These are phyloP conservation scores for Aciculosporium take DNA, from an alignment of 2,329 filamentous ascomycete species.

Conservation along the genomic window DNA sequence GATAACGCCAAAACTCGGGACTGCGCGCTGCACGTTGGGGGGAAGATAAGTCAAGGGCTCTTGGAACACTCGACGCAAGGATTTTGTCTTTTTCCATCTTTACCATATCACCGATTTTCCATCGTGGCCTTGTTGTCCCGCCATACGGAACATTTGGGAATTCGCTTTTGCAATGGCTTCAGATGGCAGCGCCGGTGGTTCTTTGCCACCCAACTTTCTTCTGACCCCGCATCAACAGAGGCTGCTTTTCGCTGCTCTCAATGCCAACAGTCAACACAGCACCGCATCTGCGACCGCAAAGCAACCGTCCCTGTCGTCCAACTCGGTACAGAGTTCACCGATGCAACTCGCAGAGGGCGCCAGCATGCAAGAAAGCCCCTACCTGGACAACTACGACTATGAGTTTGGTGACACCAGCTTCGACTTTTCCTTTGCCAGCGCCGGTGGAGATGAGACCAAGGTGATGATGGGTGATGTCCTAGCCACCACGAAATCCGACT, in stretches of 20 bases:
- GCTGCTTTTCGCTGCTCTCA: slow-evolving; percentile 60
- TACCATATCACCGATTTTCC: no score
- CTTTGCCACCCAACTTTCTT: slow-evolving; percentile 42
- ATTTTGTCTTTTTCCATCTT: no score
- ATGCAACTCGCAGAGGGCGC: slow-evolving; percentile 21
- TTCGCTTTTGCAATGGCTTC: slow-evolving; percentile 30
- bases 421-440: slow-evolving; percentile 44
- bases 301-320: slow-evolving; percentile 30
- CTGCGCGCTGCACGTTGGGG: no score
- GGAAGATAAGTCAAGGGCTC: no score
- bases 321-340: slow-evolving; percentile 36
- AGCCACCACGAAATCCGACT: slow-evolving; percentile 41
- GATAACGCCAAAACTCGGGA: background rate
- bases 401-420: slow-evolving; percentile 66
- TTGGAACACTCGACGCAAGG: no score
- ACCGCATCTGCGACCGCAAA: slow-evolving; percentile 23
- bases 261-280: slow-evolving; percentile 43
- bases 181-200: slow-evolving; percentile 26
- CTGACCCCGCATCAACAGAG: slow-evolving; percentile 65
- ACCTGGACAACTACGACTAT: slow-evolving; percentile 62
- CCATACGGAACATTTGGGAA: background rate
- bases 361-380: slow-evolving; percentile 61
- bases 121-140: background rate
- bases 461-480: slow-evolving; percentile 70
- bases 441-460: slow-evolving; percentile 34